phyloP scores from a whole-genome alignment of 768 basidiomycete genomes.

The Pisolithus tinctorius region DNA sequence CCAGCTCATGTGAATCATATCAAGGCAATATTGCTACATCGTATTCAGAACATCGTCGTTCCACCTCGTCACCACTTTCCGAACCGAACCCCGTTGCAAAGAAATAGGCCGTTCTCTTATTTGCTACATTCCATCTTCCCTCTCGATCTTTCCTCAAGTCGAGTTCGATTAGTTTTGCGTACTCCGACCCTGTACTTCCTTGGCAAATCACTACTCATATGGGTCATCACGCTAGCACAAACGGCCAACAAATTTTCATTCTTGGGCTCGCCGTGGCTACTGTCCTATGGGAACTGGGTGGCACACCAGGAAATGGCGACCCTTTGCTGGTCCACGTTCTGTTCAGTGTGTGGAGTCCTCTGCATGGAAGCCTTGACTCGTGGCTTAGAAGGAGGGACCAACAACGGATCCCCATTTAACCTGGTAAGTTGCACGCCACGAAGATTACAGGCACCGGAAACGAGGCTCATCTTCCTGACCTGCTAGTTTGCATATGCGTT shows the following conservation, averaged over 20 bases:
- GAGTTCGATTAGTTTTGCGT: constrained; percentile 53
- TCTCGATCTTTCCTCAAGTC: constrained; percentile 52
- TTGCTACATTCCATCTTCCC: constrained; percentile 46
- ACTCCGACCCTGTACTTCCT: constrained; percentile 60
- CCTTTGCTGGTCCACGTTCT: constrained; percentile 72
- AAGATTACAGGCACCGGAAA: constrained; percentile 2
- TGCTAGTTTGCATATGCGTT: constrained; percentile 70
- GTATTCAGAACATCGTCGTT: constrained; percentile 73
- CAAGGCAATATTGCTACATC: constrained; percentile 63
- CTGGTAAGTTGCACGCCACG: constrained; percentile 40
- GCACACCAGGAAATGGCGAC: constrained; percentile 47
- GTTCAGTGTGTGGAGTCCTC: constrained; percentile 57
- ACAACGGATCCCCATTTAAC: constrained; percentile 61
- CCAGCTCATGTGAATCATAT: neutral
- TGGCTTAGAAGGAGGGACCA: constrained; percentile 57
- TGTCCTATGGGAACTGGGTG: constrained; percentile 38
- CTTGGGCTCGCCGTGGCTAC: constrained; percentile 24
- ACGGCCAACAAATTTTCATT: constrained; percentile 38
- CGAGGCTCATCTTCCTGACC: constrained; percentile 1
- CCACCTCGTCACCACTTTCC: constrained; percentile 41
- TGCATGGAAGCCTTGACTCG: constrained; percentile 60
- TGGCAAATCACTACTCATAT: constrained; percentile 48
- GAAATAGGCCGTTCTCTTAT: constrained; percentile 17
- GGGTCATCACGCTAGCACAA: constrained; percentile 55
- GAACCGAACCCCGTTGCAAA: constrained; percentile 13